Conservation (phyloP, 2,329 filamentous ascomycete genomes). For the Fusarium nanum region DNA sequence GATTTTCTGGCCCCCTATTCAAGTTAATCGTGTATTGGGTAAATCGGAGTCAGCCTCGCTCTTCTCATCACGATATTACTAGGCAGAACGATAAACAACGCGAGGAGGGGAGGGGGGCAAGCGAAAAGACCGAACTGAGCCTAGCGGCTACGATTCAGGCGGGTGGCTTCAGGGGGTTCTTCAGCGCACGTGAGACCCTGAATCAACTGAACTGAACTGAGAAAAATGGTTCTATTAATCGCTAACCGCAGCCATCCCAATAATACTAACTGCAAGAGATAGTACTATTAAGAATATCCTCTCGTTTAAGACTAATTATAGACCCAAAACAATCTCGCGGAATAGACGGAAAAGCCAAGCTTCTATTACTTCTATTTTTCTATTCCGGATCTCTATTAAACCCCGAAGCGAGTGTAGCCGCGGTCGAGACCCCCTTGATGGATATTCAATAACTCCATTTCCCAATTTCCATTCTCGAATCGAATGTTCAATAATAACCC, state of each 20-base stretch:
- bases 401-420: conserved; percentile 1
- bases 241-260: background rate
- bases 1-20: conserved; percentile 32
- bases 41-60: conserved; percentile 30
- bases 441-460: conserved; percentile 15
- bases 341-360: background rate
- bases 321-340: conserved; percentile 1
- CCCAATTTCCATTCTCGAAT: conserved; percentile 17
- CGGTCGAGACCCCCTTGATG: conserved; percentile 16
- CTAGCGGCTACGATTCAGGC: conserved; percentile 24
- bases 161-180: conserved; percentile 6
- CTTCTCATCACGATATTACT: conserved; percentile 25
- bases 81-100: conserved; percentile 28
- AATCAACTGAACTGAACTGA: background rate
- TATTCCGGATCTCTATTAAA: background rate
- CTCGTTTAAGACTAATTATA: conserved; percentile 7
- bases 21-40: conserved; percentile 12
- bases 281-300: background rate
- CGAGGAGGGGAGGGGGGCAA: conserved; percentile 1
- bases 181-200: conserved; percentile 22
- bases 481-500: conserved; percentile 3
- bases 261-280: background rate
- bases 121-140: conserved; percentile 20
- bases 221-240: conserved; percentile 4
- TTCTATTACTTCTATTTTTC: background rate